Conservation (phyloP, 208 protist genomes). For the Crithidia expoeki region DNA sequence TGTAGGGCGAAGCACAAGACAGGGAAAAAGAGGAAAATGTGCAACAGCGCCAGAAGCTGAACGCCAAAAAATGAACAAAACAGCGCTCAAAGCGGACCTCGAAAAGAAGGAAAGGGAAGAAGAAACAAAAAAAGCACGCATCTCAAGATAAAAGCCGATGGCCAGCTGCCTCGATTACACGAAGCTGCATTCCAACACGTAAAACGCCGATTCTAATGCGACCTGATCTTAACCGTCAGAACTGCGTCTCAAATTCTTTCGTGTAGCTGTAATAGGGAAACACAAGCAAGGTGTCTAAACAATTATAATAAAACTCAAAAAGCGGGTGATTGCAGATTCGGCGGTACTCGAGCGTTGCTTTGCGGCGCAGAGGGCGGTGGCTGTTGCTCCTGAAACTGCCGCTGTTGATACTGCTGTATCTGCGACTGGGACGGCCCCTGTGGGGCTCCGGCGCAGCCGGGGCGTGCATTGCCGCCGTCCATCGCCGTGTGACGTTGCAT, state of each 20-base stretch:
- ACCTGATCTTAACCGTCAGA: too few species aligned
- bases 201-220: too few species aligned
- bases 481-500: constrained; percentile 2
- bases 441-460: background rate
- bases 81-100: background rate
- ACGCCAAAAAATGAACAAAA: background rate
- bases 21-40: too few species aligned
- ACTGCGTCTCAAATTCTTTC: too few species aligned
- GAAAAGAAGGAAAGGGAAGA: background rate
- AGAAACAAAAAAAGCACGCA: constrained; percentile 20
- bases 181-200: too few species aligned
- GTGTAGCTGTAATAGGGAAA: too few species aligned
- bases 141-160: too few species aligned
- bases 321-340: constrained; percentile 2
- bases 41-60: too few species aligned
- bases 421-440: background rate
- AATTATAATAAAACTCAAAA: constrained; percentile 10
- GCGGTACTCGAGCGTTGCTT: background rate
- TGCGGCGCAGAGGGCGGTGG: constrained; percentile 2
- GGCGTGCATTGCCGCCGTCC: constrained; percentile 9
- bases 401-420: background rate
- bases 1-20: too few species aligned
- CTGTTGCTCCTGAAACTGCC: constrained; percentile 6
- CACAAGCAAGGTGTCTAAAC: too few species aligned
- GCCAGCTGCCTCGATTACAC: too few species aligned